Conservation (phyloP, 148 eudicot genomes). For the Diospyros lotus region DNA sequence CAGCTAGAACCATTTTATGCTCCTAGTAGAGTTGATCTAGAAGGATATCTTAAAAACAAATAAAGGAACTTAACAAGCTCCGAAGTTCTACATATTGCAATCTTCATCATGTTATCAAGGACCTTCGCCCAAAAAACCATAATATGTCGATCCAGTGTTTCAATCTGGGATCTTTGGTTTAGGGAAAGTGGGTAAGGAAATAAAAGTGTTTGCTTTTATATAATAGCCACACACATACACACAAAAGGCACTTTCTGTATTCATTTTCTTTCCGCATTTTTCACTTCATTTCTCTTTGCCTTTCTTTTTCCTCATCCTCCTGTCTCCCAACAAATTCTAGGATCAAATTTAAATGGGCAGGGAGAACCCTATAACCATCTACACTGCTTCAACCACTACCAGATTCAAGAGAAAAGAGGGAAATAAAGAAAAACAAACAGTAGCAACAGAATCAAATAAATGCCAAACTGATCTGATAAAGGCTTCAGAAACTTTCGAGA, state of each 20-base stretch:
- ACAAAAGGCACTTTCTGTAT: too few relatives aligned
- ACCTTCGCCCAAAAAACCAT: not conserved
- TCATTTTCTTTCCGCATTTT: too few relatives aligned
- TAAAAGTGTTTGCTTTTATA: too few relatives aligned
- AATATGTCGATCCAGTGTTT: not conserved
- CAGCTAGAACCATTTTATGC: not conserved
- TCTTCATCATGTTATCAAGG: not conserved
- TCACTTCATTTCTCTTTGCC: too few relatives aligned
- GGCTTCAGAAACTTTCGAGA: not conserved
- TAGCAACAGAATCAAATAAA: not conserved
- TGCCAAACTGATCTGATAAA: not conserved
- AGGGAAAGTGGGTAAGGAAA: too few relatives aligned
- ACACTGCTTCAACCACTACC: not conserved
- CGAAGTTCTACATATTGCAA: not conserved
- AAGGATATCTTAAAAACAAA: not conserved
- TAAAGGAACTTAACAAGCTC: not conserved
- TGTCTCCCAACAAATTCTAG: not conserved
- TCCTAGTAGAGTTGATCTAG: not conserved
- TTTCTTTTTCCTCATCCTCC: too few relatives aligned
- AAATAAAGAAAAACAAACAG: not conserved
- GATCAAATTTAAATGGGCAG: not conserved
- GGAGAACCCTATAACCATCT: not conserved
- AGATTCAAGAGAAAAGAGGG: constrained; percentile 2
- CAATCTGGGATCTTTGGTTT: too few relatives aligned
- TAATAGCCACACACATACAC: too few relatives aligned